phyloP scores from a whole-genome alignment of 2,329 filamentous ascomycete species.

The Pseudogymnoascus sp. region DNA sequence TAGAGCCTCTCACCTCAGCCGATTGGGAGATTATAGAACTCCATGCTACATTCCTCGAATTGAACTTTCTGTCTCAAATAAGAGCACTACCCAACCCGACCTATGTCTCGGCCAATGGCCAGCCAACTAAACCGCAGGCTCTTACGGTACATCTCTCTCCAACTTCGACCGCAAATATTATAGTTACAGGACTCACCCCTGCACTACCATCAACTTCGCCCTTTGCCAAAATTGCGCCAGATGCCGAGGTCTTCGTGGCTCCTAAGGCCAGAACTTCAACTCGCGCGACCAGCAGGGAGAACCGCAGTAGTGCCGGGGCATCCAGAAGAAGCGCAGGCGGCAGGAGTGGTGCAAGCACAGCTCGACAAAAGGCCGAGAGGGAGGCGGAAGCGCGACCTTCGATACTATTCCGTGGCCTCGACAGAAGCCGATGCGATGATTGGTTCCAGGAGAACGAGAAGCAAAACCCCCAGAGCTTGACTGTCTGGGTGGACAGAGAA shows the following conservation, averaged over 20 bases:
- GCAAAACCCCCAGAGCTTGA: conserved; percentile 52
- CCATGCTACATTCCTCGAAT: conserved; percentile 88
- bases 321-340: conserved; percentile 69
- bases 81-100: conserved; percentile 84
- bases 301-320: conserved; percentile 70
- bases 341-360: conserved; percentile 66
- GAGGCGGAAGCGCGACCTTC: conserved; percentile 61
- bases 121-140: conserved; percentile 58
- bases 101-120: conserved; percentile 46
- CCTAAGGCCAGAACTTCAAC: conserved; percentile 72
- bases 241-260: conserved; percentile 94
- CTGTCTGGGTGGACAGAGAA: conserved; percentile 80
- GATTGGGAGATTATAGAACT: conserved; percentile 99
- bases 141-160: conserved; percentile 89
- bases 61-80: conserved; percentile 89
- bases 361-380: conserved; percentile 47
- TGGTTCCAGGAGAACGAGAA: conserved; percentile 64
- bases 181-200: conserved; percentile 75
- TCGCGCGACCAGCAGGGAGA: conserved; percentile 58
- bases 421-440: conserved; percentile 59
- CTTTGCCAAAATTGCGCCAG: conserved; percentile 87
- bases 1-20: conserved; percentile 87
- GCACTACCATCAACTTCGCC: conserved; percentile 57
- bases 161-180: conserved; percentile 89
- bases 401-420: conserved; percentile 74